Conservation (phyloP, 805 yeast species). For the Saitoella complicata region DNA sequence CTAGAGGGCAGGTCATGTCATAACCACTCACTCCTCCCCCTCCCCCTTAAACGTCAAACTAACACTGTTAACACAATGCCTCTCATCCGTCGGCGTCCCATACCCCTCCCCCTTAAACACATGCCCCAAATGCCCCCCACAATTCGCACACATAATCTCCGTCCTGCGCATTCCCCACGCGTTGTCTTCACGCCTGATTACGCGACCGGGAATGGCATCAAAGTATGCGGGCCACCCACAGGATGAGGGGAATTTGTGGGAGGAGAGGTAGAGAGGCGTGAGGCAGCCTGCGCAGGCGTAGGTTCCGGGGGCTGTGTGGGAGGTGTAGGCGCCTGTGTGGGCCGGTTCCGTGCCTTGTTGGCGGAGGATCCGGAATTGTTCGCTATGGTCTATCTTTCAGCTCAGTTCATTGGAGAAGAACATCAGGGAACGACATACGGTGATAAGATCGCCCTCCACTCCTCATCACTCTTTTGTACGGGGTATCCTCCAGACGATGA, state of each 20-base stretch:
- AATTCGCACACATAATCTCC: conserved; percentile 74
- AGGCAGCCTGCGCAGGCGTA: conserved; percentile 80
- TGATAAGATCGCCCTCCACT: too few species aligned
- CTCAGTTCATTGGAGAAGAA: too few species aligned
- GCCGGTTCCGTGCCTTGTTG: conserved; percentile 61
- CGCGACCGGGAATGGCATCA: conserved; percentile 71
- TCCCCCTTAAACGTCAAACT: conserved; percentile 43
- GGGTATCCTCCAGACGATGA: too few species aligned
- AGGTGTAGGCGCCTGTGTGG: conserved; percentile 40
- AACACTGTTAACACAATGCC: conserved; percentile 89
- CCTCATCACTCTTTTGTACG: too few species aligned
- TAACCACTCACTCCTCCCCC: too few species aligned
- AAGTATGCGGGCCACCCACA: conserved; percentile 99
- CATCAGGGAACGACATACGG: too few species aligned
- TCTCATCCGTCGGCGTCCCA: conserved; percentile 68
- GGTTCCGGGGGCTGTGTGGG: conserved; percentile 37
- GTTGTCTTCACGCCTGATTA: conserved; percentile 42
- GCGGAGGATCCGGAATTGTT: conserved; percentile 64
- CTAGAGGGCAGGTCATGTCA: too few species aligned
- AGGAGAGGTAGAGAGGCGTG: conserved; percentile 60
- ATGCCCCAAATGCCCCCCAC: conserved; percentile 95
- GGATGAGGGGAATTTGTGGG: conserved; percentile 71
- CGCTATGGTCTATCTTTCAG: too few species aligned
- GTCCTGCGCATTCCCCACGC: conserved; percentile 66
- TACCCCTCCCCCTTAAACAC: conserved; percentile 89